A percentile compares a stretch with the other conserved stretches of the same genome.
Evolutionary conservation across 108 stramenopile species (phyloP).

Genomic region (Heterococcus sp.): DNA sequence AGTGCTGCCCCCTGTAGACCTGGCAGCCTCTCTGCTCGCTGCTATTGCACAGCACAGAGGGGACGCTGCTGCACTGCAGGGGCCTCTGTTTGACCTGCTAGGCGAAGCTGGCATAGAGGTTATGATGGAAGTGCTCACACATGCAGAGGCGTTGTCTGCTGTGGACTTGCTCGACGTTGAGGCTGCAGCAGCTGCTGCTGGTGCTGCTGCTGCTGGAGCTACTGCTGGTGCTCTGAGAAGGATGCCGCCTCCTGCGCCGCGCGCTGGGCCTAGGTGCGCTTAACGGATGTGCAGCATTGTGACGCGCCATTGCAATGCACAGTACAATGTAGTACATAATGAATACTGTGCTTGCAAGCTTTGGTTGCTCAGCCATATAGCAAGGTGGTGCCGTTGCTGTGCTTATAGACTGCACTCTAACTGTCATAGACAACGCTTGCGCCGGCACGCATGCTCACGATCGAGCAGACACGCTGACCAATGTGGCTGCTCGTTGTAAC

Average conservation of each 20-base stretch:
- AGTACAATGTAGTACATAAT: too few species aligned
- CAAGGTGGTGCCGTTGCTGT: too few species aligned
- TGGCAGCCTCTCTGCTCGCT: conserved; percentile 27
- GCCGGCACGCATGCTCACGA: too few species aligned
- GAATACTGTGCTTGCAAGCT: too few species aligned
- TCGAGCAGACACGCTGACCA: too few species aligned
- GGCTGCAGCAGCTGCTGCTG: background rate
- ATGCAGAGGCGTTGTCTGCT: background rate
- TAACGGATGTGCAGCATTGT: background rate
- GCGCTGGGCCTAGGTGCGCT: background rate
- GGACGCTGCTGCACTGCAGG: conserved; percentile 32
- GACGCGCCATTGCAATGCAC: too few species aligned
- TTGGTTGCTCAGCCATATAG: too few species aligned
- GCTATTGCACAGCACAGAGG: background rate
- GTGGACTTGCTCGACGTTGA: conserved; percentile 8
- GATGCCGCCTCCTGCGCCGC: background rate
- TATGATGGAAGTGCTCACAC: conserved; percentile 41
- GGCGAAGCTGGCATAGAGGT: conserved; percentile 50
- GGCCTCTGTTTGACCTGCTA: conserved; percentile 44
- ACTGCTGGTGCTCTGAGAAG: background rate
- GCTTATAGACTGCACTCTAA: too few species aligned
- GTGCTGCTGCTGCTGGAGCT: background rate
- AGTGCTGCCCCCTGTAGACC: conserved; percentile 35
- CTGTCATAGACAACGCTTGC: too few species aligned
- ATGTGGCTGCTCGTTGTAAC: too few species aligned